Percentiles rank a stretch among this genome's conserved stretches.
phyloP scores from a whole-genome alignment of 2,329 filamentous ascomycete genomes.

The Ophidiomyces ophidiicola region DNA sequence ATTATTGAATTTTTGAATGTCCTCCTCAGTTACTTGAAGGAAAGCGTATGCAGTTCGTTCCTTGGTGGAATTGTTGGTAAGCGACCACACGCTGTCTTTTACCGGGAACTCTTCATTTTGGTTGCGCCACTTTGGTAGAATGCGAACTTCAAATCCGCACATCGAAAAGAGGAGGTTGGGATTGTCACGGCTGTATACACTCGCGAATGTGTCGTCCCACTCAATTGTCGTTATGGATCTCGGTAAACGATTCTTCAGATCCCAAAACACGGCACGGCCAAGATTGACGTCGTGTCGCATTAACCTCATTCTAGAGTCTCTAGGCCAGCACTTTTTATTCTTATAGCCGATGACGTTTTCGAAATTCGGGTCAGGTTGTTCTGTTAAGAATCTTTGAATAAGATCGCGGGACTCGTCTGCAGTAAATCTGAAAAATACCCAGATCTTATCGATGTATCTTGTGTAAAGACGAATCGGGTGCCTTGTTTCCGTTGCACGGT shows the following conservation, averaged over 20 bases:
- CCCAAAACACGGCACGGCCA: slow-evolving; percentile 95
- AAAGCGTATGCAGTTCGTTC: slow-evolving; percentile 96
- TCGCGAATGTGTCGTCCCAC: slow-evolving; percentile 97
- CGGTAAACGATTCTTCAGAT: slow-evolving; percentile 90
- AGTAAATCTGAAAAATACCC: slow-evolving; percentile 90
- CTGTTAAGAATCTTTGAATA: slow-evolving; percentile 93
- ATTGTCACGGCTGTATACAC: slow-evolving; percentile 95
- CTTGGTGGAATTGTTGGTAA: slow-evolving; percentile 92
- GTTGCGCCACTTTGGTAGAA: slow-evolving; percentile 88
- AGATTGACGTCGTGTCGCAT: slow-evolving; percentile 99
- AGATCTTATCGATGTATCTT: slow-evolving; percentile 94
- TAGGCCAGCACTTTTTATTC: slow-evolving; percentile 99
- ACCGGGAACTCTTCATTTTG: slow-evolving; percentile 92
- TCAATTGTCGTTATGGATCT: slow-evolving; percentile 94
- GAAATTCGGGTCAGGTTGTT: slow-evolving; percentile 96
- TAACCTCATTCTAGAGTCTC: slow-evolving; percentile 91
- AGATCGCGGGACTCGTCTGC: slow-evolving; percentile 91
- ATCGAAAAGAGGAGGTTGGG: slow-evolving; percentile 95
- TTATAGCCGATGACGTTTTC: slow-evolving; percentile 98
- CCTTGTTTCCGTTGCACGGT: slow-evolving; percentile 78
- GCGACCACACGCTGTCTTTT: slow-evolving; percentile 96
- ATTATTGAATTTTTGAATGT: slow-evolving; percentile 98
- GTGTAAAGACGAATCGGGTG: slow-evolving; percentile 98
- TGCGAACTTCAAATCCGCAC: slow-evolving; percentile 94
- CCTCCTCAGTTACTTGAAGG: slow-evolving; percentile 92